Percentiles rank a stretch among this genome's conserved stretches.
Evolutionary conservation across 371 early-diverging fungal species (phyloP).

Genomic region (Dinochytrium kinnereticum): DNA sequence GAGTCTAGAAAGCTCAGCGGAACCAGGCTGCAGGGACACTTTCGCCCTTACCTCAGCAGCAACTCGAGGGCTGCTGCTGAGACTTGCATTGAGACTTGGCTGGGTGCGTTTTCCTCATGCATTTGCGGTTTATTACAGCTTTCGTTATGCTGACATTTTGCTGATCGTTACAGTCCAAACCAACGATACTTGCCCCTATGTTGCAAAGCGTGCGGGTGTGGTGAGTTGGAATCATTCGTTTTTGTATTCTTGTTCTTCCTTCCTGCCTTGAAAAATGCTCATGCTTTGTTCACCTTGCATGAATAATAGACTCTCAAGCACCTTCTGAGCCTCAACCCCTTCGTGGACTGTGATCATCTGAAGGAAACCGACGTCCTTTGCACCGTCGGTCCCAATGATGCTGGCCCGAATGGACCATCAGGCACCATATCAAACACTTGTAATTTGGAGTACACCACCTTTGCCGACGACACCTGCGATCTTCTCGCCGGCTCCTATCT

Average conservation of each 20-base stretch:
- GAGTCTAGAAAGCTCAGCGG: neutral
- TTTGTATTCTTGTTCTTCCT: neutral
- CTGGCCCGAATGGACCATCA: neutral
- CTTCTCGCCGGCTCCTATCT: neutral
- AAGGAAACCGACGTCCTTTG: slow-evolving; percentile 4
- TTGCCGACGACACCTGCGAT: slow-evolving; percentile 9
- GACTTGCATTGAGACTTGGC: slow-evolving; percentile 10
- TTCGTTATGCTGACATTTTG: too few relatives aligned
- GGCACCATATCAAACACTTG: neutral
- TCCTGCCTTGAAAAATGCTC: neutral
- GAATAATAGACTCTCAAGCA: neutral
- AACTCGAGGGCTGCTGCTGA: slow-evolving; percentile 13
- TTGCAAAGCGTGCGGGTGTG: neutral
- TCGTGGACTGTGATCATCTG: neutral
- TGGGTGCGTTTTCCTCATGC: neutral
- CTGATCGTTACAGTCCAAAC: neutral
- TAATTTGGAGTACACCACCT: slow-evolving; percentile 1
- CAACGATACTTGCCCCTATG: neutral
- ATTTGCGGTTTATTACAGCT: too few relatives aligned
- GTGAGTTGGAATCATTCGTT: neutral
- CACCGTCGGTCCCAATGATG: slow-evolving; percentile 8
- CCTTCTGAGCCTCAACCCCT: slow-evolving; percentile 6
- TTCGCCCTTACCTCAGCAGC: neutral
- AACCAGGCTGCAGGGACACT: neutral
- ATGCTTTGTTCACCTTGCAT: neutral